These are phyloP conservation scores for Massariosphaeria phaeospora DNA, from an alignment of 495 filamentous ascomycete genomes.

Conservation along the genomic window DNA sequence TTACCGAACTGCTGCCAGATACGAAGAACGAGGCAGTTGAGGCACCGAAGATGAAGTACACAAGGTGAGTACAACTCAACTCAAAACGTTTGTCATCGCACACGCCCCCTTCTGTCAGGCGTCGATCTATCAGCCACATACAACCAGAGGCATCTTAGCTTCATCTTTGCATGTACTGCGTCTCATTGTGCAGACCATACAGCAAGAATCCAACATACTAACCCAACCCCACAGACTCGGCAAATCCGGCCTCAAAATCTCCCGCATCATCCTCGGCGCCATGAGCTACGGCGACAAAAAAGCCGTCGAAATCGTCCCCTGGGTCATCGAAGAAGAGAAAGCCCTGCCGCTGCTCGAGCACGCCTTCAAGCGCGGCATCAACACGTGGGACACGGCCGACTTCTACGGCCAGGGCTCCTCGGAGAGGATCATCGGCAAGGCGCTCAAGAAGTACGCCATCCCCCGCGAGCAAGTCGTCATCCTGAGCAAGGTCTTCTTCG, in stretches of 20 bases:
- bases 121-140: no score
- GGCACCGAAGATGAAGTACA: no score
- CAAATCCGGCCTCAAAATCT: conserved; percentile 45
- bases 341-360: conserved; percentile 43
- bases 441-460: conserved; percentile 47
- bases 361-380: conserved; percentile 46
- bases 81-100: no score
- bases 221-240: no score
- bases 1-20: no score
- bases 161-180: no score
- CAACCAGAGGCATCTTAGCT: no score
- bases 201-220: no score
- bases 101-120: no score
- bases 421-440: conserved; percentile 47
- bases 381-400: conserved; percentile 34
- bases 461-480: conserved; percentile 47
- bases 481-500: conserved; percentile 42
- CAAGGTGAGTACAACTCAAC: no score
- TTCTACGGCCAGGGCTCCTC: conserved; percentile 45
- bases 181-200: no score
- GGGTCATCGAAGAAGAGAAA: conserved; percentile 47
- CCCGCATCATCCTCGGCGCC: conserved; percentile 46
- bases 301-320: conserved; percentile 20
- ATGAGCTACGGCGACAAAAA: conserved; percentile 47
- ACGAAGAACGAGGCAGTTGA: no score